These are phyloP conservation scores for Ogataea pini DNA, from an alignment of 805 yeast species.

Conservation along the genomic window DNA sequence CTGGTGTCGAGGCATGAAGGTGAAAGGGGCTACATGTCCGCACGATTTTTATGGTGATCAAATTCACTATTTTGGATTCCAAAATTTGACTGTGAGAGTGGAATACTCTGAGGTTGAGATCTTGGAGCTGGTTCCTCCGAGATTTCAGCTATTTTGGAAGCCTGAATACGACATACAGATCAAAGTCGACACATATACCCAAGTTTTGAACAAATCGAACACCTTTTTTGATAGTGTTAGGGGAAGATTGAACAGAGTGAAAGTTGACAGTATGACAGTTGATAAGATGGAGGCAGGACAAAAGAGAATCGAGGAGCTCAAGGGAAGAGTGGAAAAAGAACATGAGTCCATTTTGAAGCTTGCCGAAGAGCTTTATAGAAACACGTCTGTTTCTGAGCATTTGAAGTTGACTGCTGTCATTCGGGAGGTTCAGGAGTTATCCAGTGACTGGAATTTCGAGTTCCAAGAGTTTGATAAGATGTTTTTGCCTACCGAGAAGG, in stretches of 20 bases:
- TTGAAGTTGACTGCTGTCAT: conserved; percentile 69
- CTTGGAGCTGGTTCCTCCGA: conserved; percentile 80
- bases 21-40: conserved; percentile 60
- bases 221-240: conserved; percentile 72
- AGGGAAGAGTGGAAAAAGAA: conserved; percentile 53
- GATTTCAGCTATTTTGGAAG: conserved; percentile 66
- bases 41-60: conserved; percentile 85
- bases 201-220: conserved; percentile 52
- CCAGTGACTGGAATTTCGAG: conserved; percentile 84
- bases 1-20: conserved; percentile 66
- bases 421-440: conserved; percentile 73
- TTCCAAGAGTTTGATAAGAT: conserved; percentile 76
- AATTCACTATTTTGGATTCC: conserved; percentile 78
- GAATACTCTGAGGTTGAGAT: conserved; percentile 75
- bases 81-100: conserved; percentile 74
- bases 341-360: conserved; percentile 42
- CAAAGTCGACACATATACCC: conserved; percentile 61
- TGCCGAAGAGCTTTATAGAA: conserved; percentile 53
- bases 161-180: conserved; percentile 68
- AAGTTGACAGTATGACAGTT: conserved; percentile 68
- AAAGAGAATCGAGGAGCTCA: conserved; percentile 57
- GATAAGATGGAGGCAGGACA: conserved; percentile 74
- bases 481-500: conserved; percentile 88
- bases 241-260: conserved; percentile 73
- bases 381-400: conserved; percentile 63